A percentile compares a stretch with the other conserved stretches of the same genome.
These are phyloP conservation scores for Petunia axillaris DNA, from an alignment of 257 asterid genomes.

Conservation along the genomic window DNA sequence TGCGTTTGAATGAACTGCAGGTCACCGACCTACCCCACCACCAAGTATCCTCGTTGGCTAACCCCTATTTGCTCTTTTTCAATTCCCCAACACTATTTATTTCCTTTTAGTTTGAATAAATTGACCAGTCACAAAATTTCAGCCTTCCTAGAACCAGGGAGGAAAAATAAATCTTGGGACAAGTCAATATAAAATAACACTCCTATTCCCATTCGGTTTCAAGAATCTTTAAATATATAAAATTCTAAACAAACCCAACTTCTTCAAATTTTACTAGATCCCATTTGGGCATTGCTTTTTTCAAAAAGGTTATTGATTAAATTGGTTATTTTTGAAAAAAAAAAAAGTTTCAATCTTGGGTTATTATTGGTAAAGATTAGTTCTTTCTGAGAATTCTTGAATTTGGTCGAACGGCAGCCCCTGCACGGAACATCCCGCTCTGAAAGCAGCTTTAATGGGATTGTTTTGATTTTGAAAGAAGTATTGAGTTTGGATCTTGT, in stretches of 20 bases:
- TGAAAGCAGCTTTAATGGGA: conserved; percentile 27
- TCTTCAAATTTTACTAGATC: not conserved
- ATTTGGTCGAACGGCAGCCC: not conserved
- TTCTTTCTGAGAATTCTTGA: conserved; percentile 14
- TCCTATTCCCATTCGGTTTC: not conserved
- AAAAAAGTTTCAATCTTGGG: not conserved
- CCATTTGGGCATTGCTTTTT: conserved; percentile 1
- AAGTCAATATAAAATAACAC: not conserved
- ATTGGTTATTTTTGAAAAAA: not conserved
- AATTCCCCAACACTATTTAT: too few species aligned
- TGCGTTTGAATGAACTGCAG: too few species aligned
- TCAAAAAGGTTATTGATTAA: not conserved
- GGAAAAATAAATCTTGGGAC: conserved; percentile 18
- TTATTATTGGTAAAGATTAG: not conserved
- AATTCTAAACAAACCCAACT: not conserved
- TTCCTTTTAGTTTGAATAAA: not conserved
- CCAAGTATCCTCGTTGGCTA: too few species aligned
- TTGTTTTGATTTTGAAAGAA: conserved; percentile 27
- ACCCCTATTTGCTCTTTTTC: too few species aligned
- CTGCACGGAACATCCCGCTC: too few species aligned
- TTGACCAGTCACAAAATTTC: conserved; percentile 1
- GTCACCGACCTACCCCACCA: too few species aligned
- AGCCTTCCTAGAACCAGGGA: conserved; percentile 18
- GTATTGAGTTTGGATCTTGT: conserved; percentile 12
- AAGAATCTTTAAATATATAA: conserved; percentile 4